Conservation (phyloP, 208 protist species). For the Leishmania turanica region DNA sequence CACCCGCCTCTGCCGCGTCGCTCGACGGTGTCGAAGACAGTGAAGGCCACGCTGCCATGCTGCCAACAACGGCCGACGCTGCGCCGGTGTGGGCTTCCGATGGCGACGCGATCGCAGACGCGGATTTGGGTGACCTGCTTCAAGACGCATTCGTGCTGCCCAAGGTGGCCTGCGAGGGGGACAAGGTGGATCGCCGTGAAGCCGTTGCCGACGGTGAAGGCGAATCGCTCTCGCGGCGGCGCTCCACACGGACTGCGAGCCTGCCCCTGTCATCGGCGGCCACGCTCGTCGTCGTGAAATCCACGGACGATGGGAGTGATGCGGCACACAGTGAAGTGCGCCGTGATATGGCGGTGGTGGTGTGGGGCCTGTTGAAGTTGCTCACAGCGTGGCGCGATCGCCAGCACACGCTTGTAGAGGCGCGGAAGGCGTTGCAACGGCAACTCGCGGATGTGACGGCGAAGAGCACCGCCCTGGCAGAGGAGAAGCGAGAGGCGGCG, state of each 20-base stretch:
- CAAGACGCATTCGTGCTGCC: background rate
- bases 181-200: background rate
- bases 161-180: background rate
- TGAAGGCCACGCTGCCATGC: background rate
- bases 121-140: background rate
- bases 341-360: background rate
- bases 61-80: background rate
- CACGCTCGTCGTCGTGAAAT: background rate
- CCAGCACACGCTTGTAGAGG: slow-evolving; percentile 9
- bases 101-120: background rate
- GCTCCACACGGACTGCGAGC: background rate
- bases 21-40: background rate
- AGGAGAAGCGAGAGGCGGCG: slow-evolving; percentile 9
- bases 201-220: background rate
- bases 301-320: background rate
- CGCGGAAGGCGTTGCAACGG: background rate
- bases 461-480: background rate
- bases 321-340: background rate
- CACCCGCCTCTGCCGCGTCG: background rate
- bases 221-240: background rate
- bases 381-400: slow-evolving; percentile 23
- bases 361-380: background rate
- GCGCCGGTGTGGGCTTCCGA: background rate
- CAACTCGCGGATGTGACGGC: background rate
- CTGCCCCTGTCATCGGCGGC: background rate